Conservation (phyloP, 1,284 basidiomycete species). For the Moesziomyces globuligerus region DNA sequence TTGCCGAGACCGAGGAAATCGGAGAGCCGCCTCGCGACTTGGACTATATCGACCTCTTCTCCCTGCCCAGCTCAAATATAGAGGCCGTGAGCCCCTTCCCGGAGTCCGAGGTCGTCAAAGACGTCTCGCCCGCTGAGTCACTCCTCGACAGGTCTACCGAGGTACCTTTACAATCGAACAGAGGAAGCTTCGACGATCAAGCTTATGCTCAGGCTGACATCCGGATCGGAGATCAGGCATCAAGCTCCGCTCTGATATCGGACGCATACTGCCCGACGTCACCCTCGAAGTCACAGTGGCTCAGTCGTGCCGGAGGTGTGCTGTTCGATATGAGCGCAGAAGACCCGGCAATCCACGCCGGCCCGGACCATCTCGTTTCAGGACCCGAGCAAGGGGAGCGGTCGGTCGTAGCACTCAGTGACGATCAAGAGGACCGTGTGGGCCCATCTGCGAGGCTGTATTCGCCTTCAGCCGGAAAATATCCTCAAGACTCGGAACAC, state of each 20-base stretch:
- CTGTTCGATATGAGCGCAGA: neutral
- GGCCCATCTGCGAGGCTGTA: no score
- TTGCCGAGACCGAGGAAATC: neutral
- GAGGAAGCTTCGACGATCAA: neutral
- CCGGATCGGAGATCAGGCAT: neutral
- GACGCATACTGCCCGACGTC: neutral
- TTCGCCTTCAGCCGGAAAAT: no score
- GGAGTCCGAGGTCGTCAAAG: neutral
- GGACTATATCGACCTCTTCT: neutral
- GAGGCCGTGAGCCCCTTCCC: neutral
- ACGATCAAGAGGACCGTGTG: no score
- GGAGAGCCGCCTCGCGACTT: neutral
- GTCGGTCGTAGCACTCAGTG: no score
- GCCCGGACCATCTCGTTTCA: neutral
- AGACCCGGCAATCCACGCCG: neutral
- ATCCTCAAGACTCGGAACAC: no score
- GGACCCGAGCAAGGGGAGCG: no score
- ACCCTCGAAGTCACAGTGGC: neutral
- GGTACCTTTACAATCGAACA: neutral
- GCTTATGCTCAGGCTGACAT: neutral
- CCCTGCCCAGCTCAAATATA: neutral
- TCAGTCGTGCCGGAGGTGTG: neutral
- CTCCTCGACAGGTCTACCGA: neutral
- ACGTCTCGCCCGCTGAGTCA: neutral
- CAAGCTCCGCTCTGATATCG: neutral